Evolutionary conservation across 2,329 filamentous ascomycete species (phyloP).

Genomic region (Chaetomiaceae sp.): DNA sequence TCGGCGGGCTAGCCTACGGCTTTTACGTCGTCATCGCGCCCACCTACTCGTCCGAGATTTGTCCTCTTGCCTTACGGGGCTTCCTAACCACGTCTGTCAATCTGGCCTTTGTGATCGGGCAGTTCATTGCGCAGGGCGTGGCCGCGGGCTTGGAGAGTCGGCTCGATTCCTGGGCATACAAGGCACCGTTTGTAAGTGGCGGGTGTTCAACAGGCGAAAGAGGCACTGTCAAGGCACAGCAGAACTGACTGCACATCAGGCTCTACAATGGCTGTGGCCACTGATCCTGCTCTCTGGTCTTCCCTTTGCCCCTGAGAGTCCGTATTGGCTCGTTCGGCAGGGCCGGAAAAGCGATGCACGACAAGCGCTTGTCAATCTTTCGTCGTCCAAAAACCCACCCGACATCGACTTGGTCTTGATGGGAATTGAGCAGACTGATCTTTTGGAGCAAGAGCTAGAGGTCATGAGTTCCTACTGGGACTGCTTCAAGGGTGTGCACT

Average conservation of each 20-base stretch:
- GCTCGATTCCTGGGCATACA: constrained; percentile 43
- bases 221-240: background rate
- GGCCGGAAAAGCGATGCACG: constrained; percentile 36
- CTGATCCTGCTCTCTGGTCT: constrained; percentile 39
- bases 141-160: constrained; percentile 38
- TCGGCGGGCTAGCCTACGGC: constrained; percentile 55
- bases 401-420: constrained; percentile 1
- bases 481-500: constrained; percentile 43
- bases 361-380: constrained; percentile 30
- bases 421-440: constrained; percentile 15
- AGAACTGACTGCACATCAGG: too few species aligned
- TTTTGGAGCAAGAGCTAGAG: constrained; percentile 48
- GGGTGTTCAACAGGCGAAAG: background rate
- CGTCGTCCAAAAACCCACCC: background rate
- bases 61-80: constrained; percentile 51
- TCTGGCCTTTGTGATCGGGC: constrained; percentile 57
- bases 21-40: constrained; percentile 54
- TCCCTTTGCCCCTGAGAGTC: constrained; percentile 43
- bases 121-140: constrained; percentile 47
- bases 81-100: constrained; percentile 55
- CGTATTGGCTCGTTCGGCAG: constrained; percentile 44
- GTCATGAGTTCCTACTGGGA: constrained; percentile 44
- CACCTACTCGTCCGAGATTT: constrained; percentile 48
- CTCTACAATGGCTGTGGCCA: constrained; percentile 47
- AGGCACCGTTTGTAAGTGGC: constrained; percentile 33